Base-by-base conservation (phyloP, 2,329 filamentous ascomycete genomes). In the Sporothrix curviconia region DNA sequence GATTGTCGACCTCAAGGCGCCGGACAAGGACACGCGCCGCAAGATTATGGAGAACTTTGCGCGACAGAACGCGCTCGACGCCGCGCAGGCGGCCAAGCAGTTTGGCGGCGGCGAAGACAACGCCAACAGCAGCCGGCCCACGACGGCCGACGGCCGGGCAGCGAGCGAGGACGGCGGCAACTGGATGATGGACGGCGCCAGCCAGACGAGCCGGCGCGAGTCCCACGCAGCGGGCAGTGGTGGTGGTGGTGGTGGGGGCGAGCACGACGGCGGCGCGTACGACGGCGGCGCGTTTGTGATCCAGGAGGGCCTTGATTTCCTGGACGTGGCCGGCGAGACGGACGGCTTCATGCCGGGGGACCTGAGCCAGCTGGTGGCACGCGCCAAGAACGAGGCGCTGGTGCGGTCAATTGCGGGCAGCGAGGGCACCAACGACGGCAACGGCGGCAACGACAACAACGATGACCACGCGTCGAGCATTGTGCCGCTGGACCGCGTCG, bases 291-390 rank as follows among this genome's bases (percentile, higher is more conserved):
- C 86, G 0, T 94, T 95, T 65, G 72, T 86, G 1, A 75, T 96
- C 6, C 87, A 91, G 58, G 74, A 83, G 0, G 82, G 87, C 50
- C 82, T 99, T 9, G 94, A 99, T 69, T 89, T 97, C 58, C 82
- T 97, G 8, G 92, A 97, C 62, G 80, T 99, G 57, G 91, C 95
- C 17, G 92, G 94, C 1, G 87, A 92, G 64, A 97, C 92, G 0
- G 94, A 99, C 68, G 94, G 94, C 1, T 99, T 97, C 69, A 96
- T 97, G 92, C 92, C 94, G 1, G 94, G 92, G 3, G 94, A 99
- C 70, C 78, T 99, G 37, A 85, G 87, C 15, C 79, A 96, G 2
- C 82, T 99, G 11, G 88, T 95, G 17, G 86, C 90, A 11, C 83
- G 94, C 59, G 92, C 94, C 37, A 84, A 92, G 55, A 96, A 92